Evolutionary conservation across 2,329 filamentous ascomycete genomes (phyloP).

Genomic region (Pseudopyricularia cyperi): DNA sequence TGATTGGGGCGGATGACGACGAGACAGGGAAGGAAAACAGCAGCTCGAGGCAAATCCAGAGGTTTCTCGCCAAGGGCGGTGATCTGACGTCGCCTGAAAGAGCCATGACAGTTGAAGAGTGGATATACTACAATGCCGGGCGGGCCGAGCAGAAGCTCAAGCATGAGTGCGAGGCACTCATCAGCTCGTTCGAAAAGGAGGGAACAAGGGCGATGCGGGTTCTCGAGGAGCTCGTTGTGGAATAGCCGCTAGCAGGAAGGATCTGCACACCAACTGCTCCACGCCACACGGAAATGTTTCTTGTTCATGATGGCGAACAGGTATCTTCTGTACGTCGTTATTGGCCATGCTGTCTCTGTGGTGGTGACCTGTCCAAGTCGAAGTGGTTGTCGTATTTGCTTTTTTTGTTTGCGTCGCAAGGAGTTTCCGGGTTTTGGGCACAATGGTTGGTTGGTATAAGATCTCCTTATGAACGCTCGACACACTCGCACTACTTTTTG

Average conservation of each 20-base stretch:
- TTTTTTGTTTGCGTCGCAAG: too few species aligned
- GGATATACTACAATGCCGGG: constrained; percentile 72
- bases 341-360: too few species aligned
- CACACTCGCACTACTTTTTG: too few species aligned
- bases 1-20: constrained; percentile 16
- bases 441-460: too few species aligned
- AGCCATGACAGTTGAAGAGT: constrained; percentile 86
- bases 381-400: too few species aligned
- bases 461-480: too few species aligned
- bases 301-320: too few species aligned
- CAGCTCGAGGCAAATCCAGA: constrained; percentile 19
- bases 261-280: not conserved
- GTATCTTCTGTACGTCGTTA: too few species aligned
- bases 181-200: constrained; percentile 72
- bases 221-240: constrained; percentile 58
- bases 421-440: too few species aligned
- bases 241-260: constrained; percentile 13
- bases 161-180: constrained; percentile 70
- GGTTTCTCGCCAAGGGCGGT: constrained; percentile 39
- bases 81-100: constrained; percentile 65
- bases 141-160: constrained; percentile 69
- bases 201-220: constrained; percentile 64
- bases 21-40: constrained; percentile 36
- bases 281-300: not conserved
- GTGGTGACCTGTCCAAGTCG: too few species aligned